Conservation (phyloP, 1,284 basidiomycete genomes). For the Ganoderma boninense region DNA sequence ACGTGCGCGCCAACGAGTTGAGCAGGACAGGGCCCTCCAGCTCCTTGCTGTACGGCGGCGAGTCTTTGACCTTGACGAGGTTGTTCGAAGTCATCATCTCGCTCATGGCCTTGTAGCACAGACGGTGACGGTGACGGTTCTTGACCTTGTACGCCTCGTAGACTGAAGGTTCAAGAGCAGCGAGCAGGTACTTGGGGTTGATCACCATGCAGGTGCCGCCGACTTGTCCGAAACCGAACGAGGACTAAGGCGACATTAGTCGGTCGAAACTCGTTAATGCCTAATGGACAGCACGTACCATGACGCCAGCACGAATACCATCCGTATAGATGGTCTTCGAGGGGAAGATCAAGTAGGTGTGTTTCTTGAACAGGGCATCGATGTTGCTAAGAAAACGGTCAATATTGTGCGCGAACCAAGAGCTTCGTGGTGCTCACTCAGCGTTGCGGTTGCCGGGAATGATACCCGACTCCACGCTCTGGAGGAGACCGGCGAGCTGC, state of each 20-base stretch:
- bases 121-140: slow-evolving; percentile 75
- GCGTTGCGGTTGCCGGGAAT: slow-evolving; percentile 98
- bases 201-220: slow-evolving; percentile 92
- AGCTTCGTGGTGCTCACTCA: slow-evolving; percentile 66
- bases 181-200: slow-evolving; percentile 93
- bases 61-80: slow-evolving; percentile 95
- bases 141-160: slow-evolving; percentile 82
- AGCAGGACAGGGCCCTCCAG: slow-evolving; percentile 90
- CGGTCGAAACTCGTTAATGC: neutral
- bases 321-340: slow-evolving; percentile 96
- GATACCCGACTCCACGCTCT: slow-evolving; percentile 86
- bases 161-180: slow-evolving; percentile 75
- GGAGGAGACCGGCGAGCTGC: slow-evolving; percentile 95
- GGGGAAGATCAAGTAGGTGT: slow-evolving; percentile 95
- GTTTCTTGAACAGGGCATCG: slow-evolving; percentile 90
- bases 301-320: slow-evolving; percentile 89
- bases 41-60: slow-evolving; percentile 90
- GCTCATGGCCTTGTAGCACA: slow-evolving; percentile 93
- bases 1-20: slow-evolving; percentile 92
- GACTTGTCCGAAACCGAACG: slow-evolving; percentile 99
- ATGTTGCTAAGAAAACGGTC: slow-evolving; percentile 73
- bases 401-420: slow-evolving; percentile 17
- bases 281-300: slow-evolving; percentile 57
- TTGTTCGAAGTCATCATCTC: slow-evolving; percentile 95
- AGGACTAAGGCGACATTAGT: slow-evolving; percentile 65